Base-by-base conservation (phyloP, 768 basidiomycete genomes). In the Mycena vitilis region DNA sequence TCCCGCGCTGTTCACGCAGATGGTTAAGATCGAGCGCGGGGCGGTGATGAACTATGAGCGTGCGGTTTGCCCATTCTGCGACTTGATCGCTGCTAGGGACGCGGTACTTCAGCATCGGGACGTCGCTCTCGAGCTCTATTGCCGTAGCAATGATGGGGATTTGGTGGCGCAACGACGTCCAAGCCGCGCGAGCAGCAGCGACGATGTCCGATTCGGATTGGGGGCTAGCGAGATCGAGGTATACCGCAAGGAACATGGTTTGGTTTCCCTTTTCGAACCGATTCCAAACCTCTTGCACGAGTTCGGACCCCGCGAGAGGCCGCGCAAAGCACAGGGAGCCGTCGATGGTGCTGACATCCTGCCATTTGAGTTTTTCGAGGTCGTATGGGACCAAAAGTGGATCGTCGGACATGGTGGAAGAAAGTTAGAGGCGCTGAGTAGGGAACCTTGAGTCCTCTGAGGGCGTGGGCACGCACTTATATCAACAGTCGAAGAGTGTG, bases 261-360 rank as follows among this genome's bases (percentile, higher is more conserved):
- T 74, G 74, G 44, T 75, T 65, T 58, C 76, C 76, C 30, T 74
- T 54, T 38, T 63, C 66, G 53, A 58, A 72, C 15, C 75, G 63
- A 62, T 73, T 71, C 11, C 44, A 64, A 8, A 71, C 30, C 44
- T 76, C 75, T 48, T 76, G 64, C 20, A 61, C 58, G 15, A 69
- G 52, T 63, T 77, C 76, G 13, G 69, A 69, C 12, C 75, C 75
- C 5, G 37, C 65, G 18, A 73, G 69, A 22, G 60, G 63, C 5
- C 73, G 73, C 25, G 25, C 18, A 8, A 44, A 53, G 25, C 37
- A 60, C 30, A 23, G 20, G 10, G 62, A n/a, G 20, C 47, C 48
- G 36, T 25, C 44, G 37, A 36, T 34, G 48, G 62, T 60, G 23
- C 20, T 37, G 22, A 52, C 12, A 12, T 62, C 36, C 13, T 59